phyloP scores from a whole-genome alignment of 805 yeast species.

The Suhomyces sp. region DNA sequence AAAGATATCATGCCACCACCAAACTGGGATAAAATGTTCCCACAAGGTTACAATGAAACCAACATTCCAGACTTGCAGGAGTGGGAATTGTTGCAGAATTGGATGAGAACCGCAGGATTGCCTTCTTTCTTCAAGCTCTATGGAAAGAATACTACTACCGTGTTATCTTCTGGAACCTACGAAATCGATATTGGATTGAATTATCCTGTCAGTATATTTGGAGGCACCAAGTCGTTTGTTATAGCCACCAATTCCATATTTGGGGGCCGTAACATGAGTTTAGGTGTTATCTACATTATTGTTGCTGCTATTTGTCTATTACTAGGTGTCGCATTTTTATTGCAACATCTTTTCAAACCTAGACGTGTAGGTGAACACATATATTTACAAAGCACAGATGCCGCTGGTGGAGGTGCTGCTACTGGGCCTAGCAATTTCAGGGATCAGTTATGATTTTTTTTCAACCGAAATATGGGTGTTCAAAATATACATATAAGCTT shows the following conservation, averaged over 20 bases:
- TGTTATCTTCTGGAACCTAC: conserved; percentile 67
- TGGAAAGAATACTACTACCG: conserved; percentile 61
- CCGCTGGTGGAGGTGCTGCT: too few relatives aligned
- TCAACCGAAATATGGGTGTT: too few relatives aligned
- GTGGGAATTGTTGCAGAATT: conserved; percentile 87
- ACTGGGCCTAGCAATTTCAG: conserved; percentile 9
- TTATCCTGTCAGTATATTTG: conserved; percentile 79
- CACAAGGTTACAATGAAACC: conserved; percentile 83
- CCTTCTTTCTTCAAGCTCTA: conserved; percentile 87
- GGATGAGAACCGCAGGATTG: conserved; percentile 97
- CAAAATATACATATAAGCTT: too few relatives aligned
- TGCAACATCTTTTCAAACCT: conserved; percentile 84
- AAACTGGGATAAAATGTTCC: conserved; percentile 77
- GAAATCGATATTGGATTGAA: conserved; percentile 65
- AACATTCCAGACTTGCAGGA: conserved; percentile 73
- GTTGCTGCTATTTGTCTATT: conserved; percentile 76
- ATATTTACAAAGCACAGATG: conserved; percentile 37
- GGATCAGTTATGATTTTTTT: conserved; percentile 21
- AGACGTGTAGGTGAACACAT: conserved; percentile 81
- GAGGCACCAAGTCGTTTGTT: conserved; percentile 85
- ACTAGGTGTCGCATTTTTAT: conserved; percentile 71
- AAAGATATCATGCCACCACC: conserved; percentile 89
- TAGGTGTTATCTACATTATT: conserved; percentile 82
- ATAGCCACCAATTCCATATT: conserved; percentile 77
- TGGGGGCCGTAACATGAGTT: conserved; percentile 83